Conservation (phyloP, 768 basidiomycete species). For the Suillus hirtellus region DNA sequence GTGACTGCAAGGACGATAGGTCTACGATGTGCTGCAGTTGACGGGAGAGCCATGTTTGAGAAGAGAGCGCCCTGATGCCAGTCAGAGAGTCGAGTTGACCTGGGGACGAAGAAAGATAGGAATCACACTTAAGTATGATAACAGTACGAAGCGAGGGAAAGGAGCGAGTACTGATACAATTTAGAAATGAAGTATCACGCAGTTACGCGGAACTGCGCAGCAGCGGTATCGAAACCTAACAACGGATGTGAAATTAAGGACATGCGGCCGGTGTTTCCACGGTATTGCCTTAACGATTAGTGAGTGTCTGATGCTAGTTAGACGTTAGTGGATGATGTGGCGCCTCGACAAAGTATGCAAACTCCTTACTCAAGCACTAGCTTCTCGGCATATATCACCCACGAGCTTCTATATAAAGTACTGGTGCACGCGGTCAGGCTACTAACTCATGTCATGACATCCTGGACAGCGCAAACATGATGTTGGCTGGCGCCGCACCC, state of each 20-base stretch:
- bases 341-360: not conserved
- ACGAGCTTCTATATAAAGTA: constrained; percentile 1
- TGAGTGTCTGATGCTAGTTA: too few relatives aligned
- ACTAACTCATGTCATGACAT: not conserved
- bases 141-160: not conserved
- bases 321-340: not conserved
- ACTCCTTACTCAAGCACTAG: not conserved
- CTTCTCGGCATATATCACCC: not conserved
- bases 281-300: not conserved
- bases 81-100: not conserved
- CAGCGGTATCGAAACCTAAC: not conserved
- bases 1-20: constrained; percentile 28
- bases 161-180: not conserved
- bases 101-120: not conserved
- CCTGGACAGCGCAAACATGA: not conserved
- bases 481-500: not conserved
- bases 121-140: constrained; percentile 4
- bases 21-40: constrained; percentile 32
- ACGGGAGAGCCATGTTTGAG: constrained; percentile 23
- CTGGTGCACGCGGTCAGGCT: too few relatives aligned
- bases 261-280: not conserved
- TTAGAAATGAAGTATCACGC: not conserved
- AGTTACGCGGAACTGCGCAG: constrained; percentile 10
- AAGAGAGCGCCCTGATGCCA: not conserved
- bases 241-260: not conserved